A percentile compares a stretch with the other conserved stretches of the same genome.
Conservation (phyloP, 2,329 filamentous ascomycete species). For the Purpureocillium lavendulum region DNA sequence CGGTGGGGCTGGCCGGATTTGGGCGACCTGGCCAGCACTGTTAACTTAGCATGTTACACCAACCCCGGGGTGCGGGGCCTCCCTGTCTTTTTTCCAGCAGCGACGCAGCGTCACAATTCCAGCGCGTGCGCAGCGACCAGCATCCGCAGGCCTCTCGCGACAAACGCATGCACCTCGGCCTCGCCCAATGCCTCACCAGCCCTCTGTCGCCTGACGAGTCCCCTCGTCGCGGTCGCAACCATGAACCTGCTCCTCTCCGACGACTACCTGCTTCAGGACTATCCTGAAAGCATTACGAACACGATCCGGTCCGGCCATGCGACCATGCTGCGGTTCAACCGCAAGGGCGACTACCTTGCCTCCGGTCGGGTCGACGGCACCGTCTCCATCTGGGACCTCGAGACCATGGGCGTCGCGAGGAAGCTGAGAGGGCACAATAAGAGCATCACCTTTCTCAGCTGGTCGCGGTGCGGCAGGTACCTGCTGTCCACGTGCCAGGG, state of each 20-base stretch:
- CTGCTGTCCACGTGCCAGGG: constrained; percentile 89
- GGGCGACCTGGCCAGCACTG: too few relatives aligned
- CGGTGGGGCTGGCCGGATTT: constrained; percentile 1
- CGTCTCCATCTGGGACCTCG: constrained; percentile 92
- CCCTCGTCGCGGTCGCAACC: constrained; percentile 6
- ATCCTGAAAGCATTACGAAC: constrained; percentile 81
- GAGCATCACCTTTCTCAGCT: constrained; percentile 90
- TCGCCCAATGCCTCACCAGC: too few relatives aligned
- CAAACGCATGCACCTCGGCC: not conserved
- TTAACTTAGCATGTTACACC: not conserved
- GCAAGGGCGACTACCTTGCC: constrained; percentile 87
- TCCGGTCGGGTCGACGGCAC: constrained; percentile 91
- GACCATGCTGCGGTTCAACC: constrained; percentile 75
- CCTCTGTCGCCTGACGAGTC: constrained; percentile 3
- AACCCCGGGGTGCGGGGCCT: not conserved
- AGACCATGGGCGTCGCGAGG: constrained; percentile 92
- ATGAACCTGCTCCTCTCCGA: constrained; percentile 56
- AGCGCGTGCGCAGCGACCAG: constrained; percentile 1
- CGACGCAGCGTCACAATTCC: too few relatives aligned
- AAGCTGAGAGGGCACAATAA: constrained; percentile 90
- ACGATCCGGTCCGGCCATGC: constrained; percentile 68
- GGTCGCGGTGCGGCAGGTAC: constrained; percentile 87
- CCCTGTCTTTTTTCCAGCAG: constrained; percentile 16
- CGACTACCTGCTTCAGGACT: constrained; percentile 65
- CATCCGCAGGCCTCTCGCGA: constrained; percentile 5